phyloP scores from a whole-genome alignment of 352 stramenopile species.

The Blastocystis sp. region DNA sequence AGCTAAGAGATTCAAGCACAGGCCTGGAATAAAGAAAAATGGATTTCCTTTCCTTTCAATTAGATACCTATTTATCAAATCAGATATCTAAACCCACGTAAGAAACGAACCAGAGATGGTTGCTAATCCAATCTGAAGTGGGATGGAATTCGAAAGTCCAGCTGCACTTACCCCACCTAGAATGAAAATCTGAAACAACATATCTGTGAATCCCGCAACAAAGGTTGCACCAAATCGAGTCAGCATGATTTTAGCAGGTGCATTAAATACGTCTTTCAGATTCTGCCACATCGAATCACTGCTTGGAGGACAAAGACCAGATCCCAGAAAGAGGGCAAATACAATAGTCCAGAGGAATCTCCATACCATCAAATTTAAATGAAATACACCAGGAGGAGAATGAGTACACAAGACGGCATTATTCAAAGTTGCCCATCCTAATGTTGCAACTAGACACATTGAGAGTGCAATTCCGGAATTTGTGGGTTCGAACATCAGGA shows the following conservation, averaged over 20 bases:
- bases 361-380: conserved; percentile 36
- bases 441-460: not conserved
- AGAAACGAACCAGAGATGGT: conserved; percentile 23
- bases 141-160: conserved; percentile 47
- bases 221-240: conserved; percentile 36
- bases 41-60: conserved; percentile 29
- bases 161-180: not conserved
- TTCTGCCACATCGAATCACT: conserved; percentile 22
- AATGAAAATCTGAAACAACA: conserved; percentile 41
- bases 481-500: conserved; percentile 20
- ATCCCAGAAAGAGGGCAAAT: not conserved
- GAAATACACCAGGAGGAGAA: conserved; percentile 32
- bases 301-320: not conserved
- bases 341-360: conserved; percentile 39
- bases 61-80: not conserved
- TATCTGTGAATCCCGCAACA: conserved; percentile 51
- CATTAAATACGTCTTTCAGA: conserved; percentile 1
- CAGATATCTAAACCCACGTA: not conserved
- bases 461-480: not conserved
- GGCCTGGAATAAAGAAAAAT: conserved; percentile 7
- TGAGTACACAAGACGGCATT: conserved; percentile 40
- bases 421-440: conserved; percentile 38
- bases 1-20: conserved; percentile 26
- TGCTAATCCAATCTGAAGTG: conserved; percentile 31
- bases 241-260: not conserved